These are phyloP conservation scores for Meyerozyma athensensis DNA, from an alignment of 1,139 yeast species.

Conservation along the genomic window DNA sequence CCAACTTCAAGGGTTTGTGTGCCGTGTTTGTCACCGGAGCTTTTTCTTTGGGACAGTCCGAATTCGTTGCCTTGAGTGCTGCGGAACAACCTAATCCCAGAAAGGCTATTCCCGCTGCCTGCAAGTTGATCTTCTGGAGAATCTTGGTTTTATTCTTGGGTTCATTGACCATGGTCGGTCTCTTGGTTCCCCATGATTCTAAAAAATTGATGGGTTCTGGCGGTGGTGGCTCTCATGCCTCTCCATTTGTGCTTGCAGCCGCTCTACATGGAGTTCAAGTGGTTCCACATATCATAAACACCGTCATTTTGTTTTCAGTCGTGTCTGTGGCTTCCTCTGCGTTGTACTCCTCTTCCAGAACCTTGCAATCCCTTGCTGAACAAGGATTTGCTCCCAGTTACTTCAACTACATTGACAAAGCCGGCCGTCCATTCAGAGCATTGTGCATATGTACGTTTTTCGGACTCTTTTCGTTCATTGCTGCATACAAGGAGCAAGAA, in stretches of 20 bases:
- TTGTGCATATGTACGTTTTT: conserved; percentile 29
- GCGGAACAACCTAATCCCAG: conserved; percentile 41
- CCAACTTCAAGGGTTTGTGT: conserved; percentile 19
- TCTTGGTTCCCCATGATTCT: conserved; percentile 38
- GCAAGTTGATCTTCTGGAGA: conserved; percentile 39
- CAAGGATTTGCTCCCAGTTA: conserved; percentile 41
- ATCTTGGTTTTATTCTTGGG: conserved; percentile 37
- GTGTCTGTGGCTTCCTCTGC: conserved; percentile 44
- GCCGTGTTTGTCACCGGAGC: conserved; percentile 21
- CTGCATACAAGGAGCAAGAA: conserved; percentile 37
- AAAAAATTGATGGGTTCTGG: conserved; percentile 36
- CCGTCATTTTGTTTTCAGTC: conserved; percentile 41
- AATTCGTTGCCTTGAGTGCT: conserved; percentile 38
- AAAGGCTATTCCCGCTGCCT: conserved; percentile 36
- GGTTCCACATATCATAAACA: conserved; percentile 38
- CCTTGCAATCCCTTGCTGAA: conserved; percentile 39
- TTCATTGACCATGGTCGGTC: conserved; percentile 36
- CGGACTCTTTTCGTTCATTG: conserved; percentile 30
- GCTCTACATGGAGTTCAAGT: conserved; percentile 35
- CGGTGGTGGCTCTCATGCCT: conserved; percentile 34
- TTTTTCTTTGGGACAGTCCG: conserved; percentile 22
- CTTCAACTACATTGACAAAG: conserved; percentile 39
- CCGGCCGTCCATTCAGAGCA: conserved; percentile 41
- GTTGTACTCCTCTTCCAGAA: conserved; percentile 41
- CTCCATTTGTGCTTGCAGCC: conserved; percentile 45